Conservation (phyloP, 805 yeast genomes). For the Metschnikowia koreensis region DNA sequence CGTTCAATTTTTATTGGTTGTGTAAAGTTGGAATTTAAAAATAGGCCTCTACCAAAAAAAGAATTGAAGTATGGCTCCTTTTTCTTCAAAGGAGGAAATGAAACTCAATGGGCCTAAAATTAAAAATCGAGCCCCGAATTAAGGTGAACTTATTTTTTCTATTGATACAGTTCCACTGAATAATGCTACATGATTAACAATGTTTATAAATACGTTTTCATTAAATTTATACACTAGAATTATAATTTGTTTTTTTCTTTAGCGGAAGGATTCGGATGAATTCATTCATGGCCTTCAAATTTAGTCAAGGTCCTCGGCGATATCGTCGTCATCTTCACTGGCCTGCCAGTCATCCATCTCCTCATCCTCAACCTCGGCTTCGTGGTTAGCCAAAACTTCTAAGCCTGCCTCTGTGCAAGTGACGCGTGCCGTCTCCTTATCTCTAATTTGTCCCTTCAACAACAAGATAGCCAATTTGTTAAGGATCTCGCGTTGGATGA, state of each 20-base stretch:
- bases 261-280: not conserved
- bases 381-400: slow-evolving; percentile 85
- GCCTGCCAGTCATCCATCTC: slow-evolving; percentile 62
- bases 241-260: not conserved
- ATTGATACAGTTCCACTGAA: not conserved
- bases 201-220: not conserved
- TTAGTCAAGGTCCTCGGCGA: slow-evolving; percentile 21
- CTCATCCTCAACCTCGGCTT: slow-evolving; percentile 48
- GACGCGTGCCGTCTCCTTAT: slow-evolving; percentile 82
- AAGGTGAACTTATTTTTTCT: too few relatives aligned
- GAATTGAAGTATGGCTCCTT: too few relatives aligned
- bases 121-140: too few relatives aligned
- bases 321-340: slow-evolving; percentile 55
- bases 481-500: slow-evolving; percentile 84
- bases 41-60: too few relatives aligned
- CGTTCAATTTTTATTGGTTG: not conserved
- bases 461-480: slow-evolving; percentile 88
- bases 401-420: slow-evolving; percentile 59
- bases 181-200: too few relatives aligned
- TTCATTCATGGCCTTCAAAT: not conserved
- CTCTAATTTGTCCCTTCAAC: slow-evolving; percentile 80
- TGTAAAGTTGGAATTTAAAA: too few relatives aligned
- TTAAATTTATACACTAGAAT: not conserved
- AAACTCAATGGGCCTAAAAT: too few relatives aligned
- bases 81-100: too few relatives aligned